These are phyloP conservation scores for Plasmodium sp. DNA, from an alignment of 169 alveolate genomes.

Conservation along the genomic window DNA sequence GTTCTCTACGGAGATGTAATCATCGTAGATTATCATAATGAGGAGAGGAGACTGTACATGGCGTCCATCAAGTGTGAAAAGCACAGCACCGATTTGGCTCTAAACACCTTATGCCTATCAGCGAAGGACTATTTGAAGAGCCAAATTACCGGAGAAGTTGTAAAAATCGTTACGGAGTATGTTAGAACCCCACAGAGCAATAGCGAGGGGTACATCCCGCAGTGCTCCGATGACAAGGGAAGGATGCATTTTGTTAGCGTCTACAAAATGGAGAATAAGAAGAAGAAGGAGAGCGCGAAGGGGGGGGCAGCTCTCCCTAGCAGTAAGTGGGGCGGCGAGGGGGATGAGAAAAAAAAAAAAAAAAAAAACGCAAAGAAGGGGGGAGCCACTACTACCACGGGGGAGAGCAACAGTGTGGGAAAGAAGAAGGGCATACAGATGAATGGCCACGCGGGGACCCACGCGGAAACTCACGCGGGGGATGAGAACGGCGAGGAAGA, in stretches of 20 bases:
- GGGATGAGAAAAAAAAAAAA: neutral
- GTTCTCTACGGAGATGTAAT: constrained; percentile 70
- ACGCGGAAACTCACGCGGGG: neutral
- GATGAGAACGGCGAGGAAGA: neutral
- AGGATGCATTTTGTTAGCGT: constrained; percentile 74
- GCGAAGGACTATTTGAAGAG: constrained; percentile 53
- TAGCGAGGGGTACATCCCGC: constrained; percentile 75
- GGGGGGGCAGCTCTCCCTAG: neutral
- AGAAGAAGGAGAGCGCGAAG: neutral
- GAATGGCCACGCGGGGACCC: neutral
- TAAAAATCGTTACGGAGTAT: constrained; percentile 66
- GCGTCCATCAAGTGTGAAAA: constrained; percentile 71
- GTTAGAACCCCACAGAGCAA: constrained; percentile 68
- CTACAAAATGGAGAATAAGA: constrained; percentile 28
- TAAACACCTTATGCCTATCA: constrained; percentile 40
- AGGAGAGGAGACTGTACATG: constrained; percentile 66
- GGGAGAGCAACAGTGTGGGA: neutral
- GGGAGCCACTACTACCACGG: neutral
- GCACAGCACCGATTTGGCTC: constrained; percentile 46
- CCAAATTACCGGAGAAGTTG: constrained; percentile 29
- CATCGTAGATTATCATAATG: constrained; percentile 67
- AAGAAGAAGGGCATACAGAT: neutral
- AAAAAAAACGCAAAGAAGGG: neutral
- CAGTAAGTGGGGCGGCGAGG: neutral
- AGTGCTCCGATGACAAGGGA: constrained; percentile 72